phyloP scores from a whole-genome alignment of 2,329 filamentous ascomycete species.

The Lecanosticta acicola region DNA sequence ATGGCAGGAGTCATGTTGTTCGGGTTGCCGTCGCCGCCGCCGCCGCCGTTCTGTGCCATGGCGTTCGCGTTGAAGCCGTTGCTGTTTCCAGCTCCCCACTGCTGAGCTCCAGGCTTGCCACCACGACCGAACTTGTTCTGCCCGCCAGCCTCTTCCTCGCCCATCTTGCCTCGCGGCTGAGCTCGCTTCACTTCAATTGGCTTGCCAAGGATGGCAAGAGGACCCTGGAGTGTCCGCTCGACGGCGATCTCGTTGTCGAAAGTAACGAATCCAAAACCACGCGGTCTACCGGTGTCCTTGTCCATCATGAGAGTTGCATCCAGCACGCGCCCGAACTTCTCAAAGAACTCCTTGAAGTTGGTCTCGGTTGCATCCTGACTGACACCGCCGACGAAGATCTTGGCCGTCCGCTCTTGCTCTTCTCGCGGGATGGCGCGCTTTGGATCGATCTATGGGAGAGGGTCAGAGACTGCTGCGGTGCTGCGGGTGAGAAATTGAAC shows the following conservation, averaged over 20 bases:
- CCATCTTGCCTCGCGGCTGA: constrained; percentile 87
- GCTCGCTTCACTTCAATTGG: constrained; percentile 98
- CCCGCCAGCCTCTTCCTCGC: constrained; percentile 68
- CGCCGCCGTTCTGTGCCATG: constrained; percentile 19
- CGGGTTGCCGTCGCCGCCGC: constrained; percentile 20
- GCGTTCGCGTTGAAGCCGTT: constrained; percentile 36
- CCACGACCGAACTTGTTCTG: constrained; percentile 37
- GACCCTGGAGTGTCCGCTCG: constrained; percentile 77
- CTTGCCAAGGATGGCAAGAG: constrained; percentile 90
- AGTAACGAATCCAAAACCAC: constrained; percentile 96
- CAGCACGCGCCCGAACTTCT: constrained; percentile 89
- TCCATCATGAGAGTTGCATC: constrained; percentile 99
- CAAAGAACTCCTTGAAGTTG: constrained; percentile 95
- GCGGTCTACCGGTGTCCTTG: constrained; percentile 94
- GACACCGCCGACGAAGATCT: constrained; percentile 97
- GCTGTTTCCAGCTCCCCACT: constrained; percentile 31
- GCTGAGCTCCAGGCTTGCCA: constrained; percentile 28
- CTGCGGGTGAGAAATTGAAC: constrained; percentile 33
- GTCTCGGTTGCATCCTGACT: constrained; percentile 95
- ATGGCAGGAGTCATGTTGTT: constrained; percentile 86
- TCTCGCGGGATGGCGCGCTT: constrained; percentile 96
- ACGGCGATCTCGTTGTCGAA: constrained; percentile 96
- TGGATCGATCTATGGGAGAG: constrained; percentile 71
- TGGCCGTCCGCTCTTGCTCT: constrained; percentile 96
- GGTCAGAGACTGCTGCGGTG: constrained; percentile 27